Evolutionary conservation across 1,284 basidiomycete species (phyloP).

Genomic region (Papiliotrema nemorosa): DNA sequence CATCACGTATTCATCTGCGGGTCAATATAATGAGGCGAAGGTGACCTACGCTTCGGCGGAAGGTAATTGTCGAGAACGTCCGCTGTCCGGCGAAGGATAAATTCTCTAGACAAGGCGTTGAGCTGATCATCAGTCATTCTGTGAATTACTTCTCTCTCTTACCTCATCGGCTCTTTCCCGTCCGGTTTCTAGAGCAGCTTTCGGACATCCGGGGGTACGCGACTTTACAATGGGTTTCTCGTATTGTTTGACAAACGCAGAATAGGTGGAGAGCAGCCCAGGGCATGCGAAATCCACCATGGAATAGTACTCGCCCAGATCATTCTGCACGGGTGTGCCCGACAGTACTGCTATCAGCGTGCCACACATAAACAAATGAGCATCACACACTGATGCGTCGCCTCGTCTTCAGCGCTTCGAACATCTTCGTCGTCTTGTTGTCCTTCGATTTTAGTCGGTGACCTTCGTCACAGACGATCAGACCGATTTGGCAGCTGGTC

Average conservation of each 20-base stretch:
- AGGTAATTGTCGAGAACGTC: constrained; percentile 76
- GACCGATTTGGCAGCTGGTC: constrained; percentile 60
- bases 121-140: constrained; percentile 55
- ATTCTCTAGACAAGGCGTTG: constrained; percentile 70
- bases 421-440: constrained; percentile 88
- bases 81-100: constrained; percentile 84
- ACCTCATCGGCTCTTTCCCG: constrained; percentile 70
- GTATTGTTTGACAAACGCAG: constrained; percentile 72
- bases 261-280: constrained; percentile 68
- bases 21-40: constrained; percentile 4
- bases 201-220: constrained; percentile 69
- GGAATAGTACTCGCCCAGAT: constrained; percentile 89
- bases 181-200: constrained; percentile 70
- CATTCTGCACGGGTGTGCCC: constrained; percentile 97
- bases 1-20: constrained; percentile 83
- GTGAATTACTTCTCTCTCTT: constrained; percentile 13
- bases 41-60: constrained; percentile 74
- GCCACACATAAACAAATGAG: neutral
- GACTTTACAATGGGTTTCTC: constrained; percentile 87
- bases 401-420: constrained; percentile 70
- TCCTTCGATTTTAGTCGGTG: constrained; percentile 87
- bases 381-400: constrained; percentile 57
- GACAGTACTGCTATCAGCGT: constrained; percentile 64
- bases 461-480: constrained; percentile 96
- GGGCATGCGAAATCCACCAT: constrained; percentile 98